These are phyloP conservation scores for Xylaria sp. DNA, from an alignment of 2,329 filamentous ascomycete species.

Conservation along the genomic window DNA sequence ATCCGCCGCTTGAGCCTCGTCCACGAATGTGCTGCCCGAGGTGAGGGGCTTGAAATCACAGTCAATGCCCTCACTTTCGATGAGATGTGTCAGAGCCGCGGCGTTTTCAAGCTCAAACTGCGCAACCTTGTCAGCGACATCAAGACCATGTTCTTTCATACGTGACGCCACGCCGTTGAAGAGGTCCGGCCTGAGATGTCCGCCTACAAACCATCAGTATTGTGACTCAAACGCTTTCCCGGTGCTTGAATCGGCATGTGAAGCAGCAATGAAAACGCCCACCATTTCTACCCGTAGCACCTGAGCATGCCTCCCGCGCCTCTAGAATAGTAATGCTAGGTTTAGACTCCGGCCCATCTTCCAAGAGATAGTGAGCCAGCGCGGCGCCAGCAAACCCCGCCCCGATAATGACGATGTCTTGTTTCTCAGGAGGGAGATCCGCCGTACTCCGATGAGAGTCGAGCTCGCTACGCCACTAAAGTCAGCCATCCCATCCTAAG, in stretches of 20 bases:
- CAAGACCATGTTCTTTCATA: constrained; percentile 41
- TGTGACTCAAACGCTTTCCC: neutral
- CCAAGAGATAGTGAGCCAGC: constrained; percentile 57
- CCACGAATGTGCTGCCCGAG: constrained; percentile 46
- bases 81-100: constrained; percentile 44
- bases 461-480: constrained; percentile 47
- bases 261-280: constrained; percentile 7
- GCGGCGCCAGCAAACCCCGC: constrained; percentile 64
- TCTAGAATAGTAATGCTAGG: constrained; percentile 45
- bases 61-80: constrained; percentile 49
- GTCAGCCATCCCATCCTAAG: neutral
- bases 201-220: constrained; percentile 35
- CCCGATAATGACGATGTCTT: constrained; percentile 62
- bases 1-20: constrained; percentile 45
- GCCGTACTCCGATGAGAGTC: constrained; percentile 61
- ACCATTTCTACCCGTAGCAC: constrained; percentile 42
- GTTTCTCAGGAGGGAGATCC: constrained; percentile 58
- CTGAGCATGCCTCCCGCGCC: constrained; percentile 47
- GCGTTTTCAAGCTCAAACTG: constrained; percentile 47
- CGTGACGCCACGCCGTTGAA: constrained; percentile 39
- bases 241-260: neutral
- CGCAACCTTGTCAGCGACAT: constrained; percentile 46
- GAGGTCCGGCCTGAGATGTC: constrained; percentile 43
- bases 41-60: constrained; percentile 48
- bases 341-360: constrained; percentile 46